Conservation (phyloP, 305 asterid species). For the Fraxinus paxiana region DNA sequence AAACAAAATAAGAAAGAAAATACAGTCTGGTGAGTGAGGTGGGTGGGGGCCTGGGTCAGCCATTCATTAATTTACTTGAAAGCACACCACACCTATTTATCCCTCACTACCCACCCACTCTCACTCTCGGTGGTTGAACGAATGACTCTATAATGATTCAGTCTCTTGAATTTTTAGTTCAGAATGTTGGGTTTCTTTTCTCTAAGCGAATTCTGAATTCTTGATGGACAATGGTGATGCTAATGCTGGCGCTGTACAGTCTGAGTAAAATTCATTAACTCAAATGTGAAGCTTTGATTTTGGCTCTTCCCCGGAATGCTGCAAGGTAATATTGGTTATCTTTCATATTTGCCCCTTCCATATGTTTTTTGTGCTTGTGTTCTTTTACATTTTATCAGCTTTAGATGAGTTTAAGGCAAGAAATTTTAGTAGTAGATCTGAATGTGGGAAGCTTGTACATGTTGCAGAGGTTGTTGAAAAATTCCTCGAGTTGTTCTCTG, state of each 20-base stretch:
- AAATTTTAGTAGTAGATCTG: slow-evolving; percentile 34
- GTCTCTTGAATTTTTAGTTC: slow-evolving; percentile 17
- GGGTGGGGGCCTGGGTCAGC: background rate
- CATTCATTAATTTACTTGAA: background rate
- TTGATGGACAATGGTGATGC: slow-evolving; percentile 34
- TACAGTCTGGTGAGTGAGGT: background rate
- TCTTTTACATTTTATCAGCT: background rate
- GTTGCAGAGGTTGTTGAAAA: slow-evolving; percentile 19
- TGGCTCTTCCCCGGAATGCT: slow-evolving; percentile 26
- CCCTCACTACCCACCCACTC: background rate
- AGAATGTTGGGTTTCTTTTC: slow-evolving; percentile 11
- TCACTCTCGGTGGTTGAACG: slow-evolving; percentile 28
- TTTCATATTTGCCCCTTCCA: background rate
- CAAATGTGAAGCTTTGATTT: slow-evolving; percentile 25
- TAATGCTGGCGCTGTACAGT: slow-evolving; percentile 7
- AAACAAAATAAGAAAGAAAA: background rate
- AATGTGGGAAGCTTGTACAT: slow-evolving; percentile 23
- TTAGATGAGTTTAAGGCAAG: background rate
- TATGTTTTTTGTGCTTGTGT: background rate
- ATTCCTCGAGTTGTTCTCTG: background rate
- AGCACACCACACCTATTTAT: background rate
- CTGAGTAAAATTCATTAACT: slow-evolving; percentile 15
- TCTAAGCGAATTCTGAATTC: slow-evolving; percentile 20
- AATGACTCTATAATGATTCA: slow-evolving; percentile 15
- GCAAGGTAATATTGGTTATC: slow-evolving; percentile 32